A percentile compares a stretch with the other conserved stretches of the same genome.
phyloP scores from a whole-genome alignment of 2,329 filamentous ascomycete species.

The Phialocephala subalpina region DNA sequence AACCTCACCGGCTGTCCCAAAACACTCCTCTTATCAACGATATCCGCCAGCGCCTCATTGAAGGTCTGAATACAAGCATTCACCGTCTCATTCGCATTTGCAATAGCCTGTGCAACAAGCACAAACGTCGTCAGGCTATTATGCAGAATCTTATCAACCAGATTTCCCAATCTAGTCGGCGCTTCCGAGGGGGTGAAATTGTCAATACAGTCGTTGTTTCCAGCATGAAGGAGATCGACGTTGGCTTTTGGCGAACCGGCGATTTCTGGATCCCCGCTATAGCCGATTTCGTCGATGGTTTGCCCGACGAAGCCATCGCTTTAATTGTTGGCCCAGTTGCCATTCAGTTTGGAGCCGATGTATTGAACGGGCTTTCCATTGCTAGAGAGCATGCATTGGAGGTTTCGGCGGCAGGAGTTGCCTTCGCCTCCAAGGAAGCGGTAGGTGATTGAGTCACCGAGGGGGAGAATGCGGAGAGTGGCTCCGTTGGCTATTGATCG shows the following conservation, averaged over 20 bases:
- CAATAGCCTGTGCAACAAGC: constrained; percentile 48
- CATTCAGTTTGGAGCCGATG: constrained; percentile 44
- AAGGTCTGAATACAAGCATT: constrained; percentile 16
- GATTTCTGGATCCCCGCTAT: constrained; percentile 30
- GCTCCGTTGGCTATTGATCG: background rate
- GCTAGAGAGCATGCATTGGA: constrained; percentile 39
- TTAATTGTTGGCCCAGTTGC: constrained; percentile 44
- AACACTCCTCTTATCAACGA: constrained; percentile 21
- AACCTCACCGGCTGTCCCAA: constrained; percentile 22
- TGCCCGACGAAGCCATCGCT: constrained; percentile 46
- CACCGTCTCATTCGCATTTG: constrained; percentile 3
- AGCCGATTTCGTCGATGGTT: constrained; percentile 43
- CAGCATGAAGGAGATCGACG: constrained; percentile 44
- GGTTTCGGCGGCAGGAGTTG: constrained; percentile 49
- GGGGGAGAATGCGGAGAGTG: constrained; percentile 37
- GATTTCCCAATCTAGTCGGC: constrained; percentile 42
- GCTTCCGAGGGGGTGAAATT: constrained; percentile 39
- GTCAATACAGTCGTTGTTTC: constrained; percentile 46
- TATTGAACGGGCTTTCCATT: constrained; percentile 38
- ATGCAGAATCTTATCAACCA: constrained; percentile 45
- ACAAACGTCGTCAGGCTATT: constrained; percentile 44
- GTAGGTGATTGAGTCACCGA: constrained; percentile 49
- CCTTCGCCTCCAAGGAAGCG: constrained; percentile 43
- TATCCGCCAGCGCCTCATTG: constrained; percentile 30
- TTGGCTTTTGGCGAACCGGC: constrained; percentile 38